Conservation (phyloP, 495 filamentous ascomycete genomes). For the Staphylotrichum longicolle region DNA sequence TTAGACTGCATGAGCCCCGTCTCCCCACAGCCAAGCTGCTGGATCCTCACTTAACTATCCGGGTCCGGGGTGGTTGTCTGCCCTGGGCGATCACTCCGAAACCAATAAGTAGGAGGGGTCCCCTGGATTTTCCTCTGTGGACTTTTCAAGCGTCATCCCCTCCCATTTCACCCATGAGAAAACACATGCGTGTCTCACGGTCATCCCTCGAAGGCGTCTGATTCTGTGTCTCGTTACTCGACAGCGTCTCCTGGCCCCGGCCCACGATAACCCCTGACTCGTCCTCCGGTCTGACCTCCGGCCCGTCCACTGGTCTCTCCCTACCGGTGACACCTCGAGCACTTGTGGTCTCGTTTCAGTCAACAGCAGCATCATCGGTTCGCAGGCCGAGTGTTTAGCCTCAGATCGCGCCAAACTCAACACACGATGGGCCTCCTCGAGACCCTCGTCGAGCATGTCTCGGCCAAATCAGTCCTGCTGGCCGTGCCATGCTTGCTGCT, state of each 20-base stretch:
- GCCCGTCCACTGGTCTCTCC: not conserved
- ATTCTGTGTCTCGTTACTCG: conserved; percentile 6
- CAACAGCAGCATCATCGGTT: not conserved
- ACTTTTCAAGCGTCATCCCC: not conserved
- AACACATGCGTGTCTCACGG: not conserved
- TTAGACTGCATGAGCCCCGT: not conserved
- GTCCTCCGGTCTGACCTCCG: not conserved
- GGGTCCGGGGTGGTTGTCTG: not conserved
- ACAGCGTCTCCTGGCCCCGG: not conserved
- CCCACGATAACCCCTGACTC: not conserved
- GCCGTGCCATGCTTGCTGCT: conserved; percentile 31
- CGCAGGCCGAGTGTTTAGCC: not conserved
- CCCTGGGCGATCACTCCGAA: not conserved
- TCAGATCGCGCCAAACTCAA: too few relatives aligned
- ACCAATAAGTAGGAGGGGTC: not conserved
- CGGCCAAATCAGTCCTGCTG: conserved; percentile 33
- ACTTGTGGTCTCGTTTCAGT: not conserved
- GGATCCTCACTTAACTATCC: not conserved
- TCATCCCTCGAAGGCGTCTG: not conserved
- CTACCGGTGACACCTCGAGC: not conserved
- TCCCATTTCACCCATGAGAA: not conserved
- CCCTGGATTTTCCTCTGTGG: not conserved
- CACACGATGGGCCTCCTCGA: conserved; percentile 45
- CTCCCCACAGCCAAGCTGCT: conserved; percentile 1
- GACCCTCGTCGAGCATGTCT: conserved; percentile 36